These are phyloP conservation scores for Dichotomopilus funicola DNA, from an alignment of 2,329 filamentous ascomycete genomes.

Conservation along the genomic window DNA sequence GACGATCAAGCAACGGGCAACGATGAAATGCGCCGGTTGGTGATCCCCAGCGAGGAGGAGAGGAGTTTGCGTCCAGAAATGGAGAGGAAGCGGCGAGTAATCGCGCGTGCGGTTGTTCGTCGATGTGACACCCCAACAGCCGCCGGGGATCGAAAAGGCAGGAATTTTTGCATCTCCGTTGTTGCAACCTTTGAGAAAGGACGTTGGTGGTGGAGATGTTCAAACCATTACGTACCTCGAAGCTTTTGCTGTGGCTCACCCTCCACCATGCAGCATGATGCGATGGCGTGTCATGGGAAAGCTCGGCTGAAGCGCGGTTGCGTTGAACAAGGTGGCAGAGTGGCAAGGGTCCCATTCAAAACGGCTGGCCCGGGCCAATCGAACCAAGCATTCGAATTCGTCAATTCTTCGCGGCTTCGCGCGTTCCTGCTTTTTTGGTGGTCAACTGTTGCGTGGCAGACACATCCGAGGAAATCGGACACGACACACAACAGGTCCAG, in stretches of 20 bases:
- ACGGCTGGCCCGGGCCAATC: not conserved
- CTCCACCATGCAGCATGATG: conserved; percentile 19
- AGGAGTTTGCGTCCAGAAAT: no score
- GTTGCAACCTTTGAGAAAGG: not conserved
- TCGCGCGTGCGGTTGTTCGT: not conserved
- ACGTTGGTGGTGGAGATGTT: not conserved
- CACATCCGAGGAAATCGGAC: not conserved
- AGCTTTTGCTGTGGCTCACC: conserved; percentile 7
- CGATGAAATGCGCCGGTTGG: not conserved
- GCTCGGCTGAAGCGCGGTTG: conserved; percentile 10
- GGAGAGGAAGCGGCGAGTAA: not conserved
- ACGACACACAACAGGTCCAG: no score
- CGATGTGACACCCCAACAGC: not conserved
- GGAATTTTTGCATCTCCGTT: not conserved
- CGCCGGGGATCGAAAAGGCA: not conserved
- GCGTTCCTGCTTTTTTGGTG: conserved; percentile 1
- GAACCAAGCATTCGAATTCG: conserved; percentile 8
- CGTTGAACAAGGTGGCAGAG: conserved; percentile 8
- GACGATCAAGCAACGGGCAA: conserved; percentile 9
- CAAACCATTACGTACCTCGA: conserved; percentile 20
- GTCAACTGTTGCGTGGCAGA: not conserved
- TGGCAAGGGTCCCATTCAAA: conserved; percentile 13
- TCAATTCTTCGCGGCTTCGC: conserved; percentile 5
- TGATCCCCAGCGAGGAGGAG: not conserved
- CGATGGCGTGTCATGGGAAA: conserved; percentile 25